These are phyloP conservation scores for Lepidium campestre DNA, from an alignment of 441 rosid genomes.

Conservation along the genomic window DNA sequence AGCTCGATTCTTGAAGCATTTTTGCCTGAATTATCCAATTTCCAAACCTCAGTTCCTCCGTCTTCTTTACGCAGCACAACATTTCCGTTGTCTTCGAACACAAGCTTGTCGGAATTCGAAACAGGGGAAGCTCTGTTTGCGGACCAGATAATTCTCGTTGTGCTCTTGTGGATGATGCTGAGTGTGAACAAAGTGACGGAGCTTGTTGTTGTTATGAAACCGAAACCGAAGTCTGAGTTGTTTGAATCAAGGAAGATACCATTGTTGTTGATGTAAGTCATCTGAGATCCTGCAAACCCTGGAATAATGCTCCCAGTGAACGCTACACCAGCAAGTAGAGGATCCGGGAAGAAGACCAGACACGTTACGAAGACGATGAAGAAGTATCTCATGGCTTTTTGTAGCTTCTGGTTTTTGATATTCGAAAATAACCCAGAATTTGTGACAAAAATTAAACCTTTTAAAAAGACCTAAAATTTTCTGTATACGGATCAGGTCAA, in stretches of 20 bases:
- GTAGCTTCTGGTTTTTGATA: no score
- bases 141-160: conserved; percentile 52
- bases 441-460: background rate
- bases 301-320: conserved; percentile 38
- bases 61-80: conserved; percentile 46
- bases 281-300: conserved; percentile 55
- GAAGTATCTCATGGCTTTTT: conserved; percentile 38
- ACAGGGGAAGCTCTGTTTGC: conserved; percentile 73
- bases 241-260: conserved; percentile 70
- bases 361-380: conserved; percentile 23
- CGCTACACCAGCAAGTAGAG: conserved; percentile 39
- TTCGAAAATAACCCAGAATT: conserved; percentile 9
- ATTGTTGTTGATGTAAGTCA: conserved; percentile 55
- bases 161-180: conserved; percentile 44
- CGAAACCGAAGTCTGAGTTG: conserved; percentile 55
- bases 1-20: conserved; percentile 66
- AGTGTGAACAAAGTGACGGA: conserved; percentile 48
- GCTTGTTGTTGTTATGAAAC: conserved; percentile 34
- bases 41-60: conserved; percentile 52
- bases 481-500: conserved; percentile 9
- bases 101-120: conserved; percentile 51
- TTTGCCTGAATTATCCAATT: conserved; percentile 39
- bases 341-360: conserved; percentile 31
- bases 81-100: conserved; percentile 52
- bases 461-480: background rate